phyloP scores from a whole-genome alignment of 1,139 yeast species.

The Suhomyces yuchorum region DNA sequence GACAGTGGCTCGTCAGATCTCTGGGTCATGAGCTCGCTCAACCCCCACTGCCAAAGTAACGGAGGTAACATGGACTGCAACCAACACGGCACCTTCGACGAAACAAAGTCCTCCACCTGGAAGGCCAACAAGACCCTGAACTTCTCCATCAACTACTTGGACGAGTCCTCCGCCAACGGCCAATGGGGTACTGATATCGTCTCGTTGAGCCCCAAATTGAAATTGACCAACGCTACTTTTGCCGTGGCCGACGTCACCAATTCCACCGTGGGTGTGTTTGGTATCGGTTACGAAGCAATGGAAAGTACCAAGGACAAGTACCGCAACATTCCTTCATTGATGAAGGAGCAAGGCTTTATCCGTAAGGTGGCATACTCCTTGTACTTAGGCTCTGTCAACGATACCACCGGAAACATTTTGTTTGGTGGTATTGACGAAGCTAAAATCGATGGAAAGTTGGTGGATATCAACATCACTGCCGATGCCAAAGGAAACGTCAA shows the following conservation, averaged over 20 bases:
- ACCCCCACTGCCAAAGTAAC: slow-evolving; percentile 1
- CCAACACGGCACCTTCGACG: slow-evolving; percentile 15
- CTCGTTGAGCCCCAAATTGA: slow-evolving; percentile 13
- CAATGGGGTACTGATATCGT: slow-evolving; percentile 21
- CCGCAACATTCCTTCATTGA: slow-evolving; percentile 23
- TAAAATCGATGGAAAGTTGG: slow-evolving; percentile 23
- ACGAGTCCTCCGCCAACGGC: slow-evolving; percentile 20
- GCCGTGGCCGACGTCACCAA: slow-evolving; percentile 24
- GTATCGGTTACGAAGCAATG: slow-evolving; percentile 12
- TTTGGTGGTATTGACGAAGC: slow-evolving; percentile 26
- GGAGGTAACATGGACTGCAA: slow-evolving; percentile 5
- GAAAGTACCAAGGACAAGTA: slow-evolving; percentile 15
- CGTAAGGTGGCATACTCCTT: slow-evolving; percentile 25
- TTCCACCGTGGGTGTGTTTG: slow-evolving; percentile 22
- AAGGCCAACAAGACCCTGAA: slow-evolving; percentile 19
- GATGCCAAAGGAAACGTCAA: slow-evolving; percentile 20
- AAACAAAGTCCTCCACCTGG: slow-evolving; percentile 12
- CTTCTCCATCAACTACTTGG: slow-evolving; percentile 22
- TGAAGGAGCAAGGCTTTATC: slow-evolving; percentile 25
- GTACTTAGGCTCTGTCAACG: slow-evolving; percentile 19
- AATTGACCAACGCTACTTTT: slow-evolving; percentile 25
- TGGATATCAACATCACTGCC: slow-evolving; percentile 21
- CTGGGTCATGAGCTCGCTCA: slow-evolving; percentile 17
- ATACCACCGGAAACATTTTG: slow-evolving; percentile 19
- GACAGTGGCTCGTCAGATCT: slow-evolving; percentile 28